Evolutionary conservation across 192 early-diverging fungal species (phyloP).

Genomic region (Ambispora gerdemannii): DNA sequence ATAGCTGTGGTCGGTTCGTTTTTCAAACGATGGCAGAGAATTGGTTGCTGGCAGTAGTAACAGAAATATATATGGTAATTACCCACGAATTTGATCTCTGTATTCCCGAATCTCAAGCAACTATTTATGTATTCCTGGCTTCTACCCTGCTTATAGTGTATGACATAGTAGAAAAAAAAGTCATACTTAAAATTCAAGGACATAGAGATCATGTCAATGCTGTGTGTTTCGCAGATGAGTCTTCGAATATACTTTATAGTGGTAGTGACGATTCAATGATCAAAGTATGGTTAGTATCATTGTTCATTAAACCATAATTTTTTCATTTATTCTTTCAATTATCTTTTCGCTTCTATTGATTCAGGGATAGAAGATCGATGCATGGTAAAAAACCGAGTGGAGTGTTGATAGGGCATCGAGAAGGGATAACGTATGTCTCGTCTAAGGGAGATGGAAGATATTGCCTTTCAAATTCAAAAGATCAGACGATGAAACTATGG

Average conservation of each 20-base stretch:
- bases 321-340: not conserved
- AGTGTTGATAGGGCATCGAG: constrained; percentile 64
- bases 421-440: constrained; percentile 67
- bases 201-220: constrained; percentile 72
- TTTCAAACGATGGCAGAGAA: constrained; percentile 58
- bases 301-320: not conserved
- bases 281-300: constrained; percentile 48
- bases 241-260: constrained; percentile 57
- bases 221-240: constrained; percentile 52
- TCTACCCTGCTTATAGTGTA: too few species aligned
- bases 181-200: constrained; percentile 48
- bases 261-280: constrained; percentile 62
- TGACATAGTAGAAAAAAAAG: constrained; percentile 52
- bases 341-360: not conserved
- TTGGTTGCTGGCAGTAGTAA: constrained; percentile 55
- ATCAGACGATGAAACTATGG: constrained; percentile 67
- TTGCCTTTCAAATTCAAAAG: constrained; percentile 65
- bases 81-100: too few species aligned
- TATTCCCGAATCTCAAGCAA: too few species aligned
- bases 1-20: constrained; percentile 64
- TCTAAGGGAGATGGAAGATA: constrained; percentile 65
- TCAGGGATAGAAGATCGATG: constrained; percentile 58
- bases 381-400: constrained; percentile 47
- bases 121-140: too few species aligned
- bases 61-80: constrained; percentile 35